These are phyloP conservation scores for Dissophora ornata DNA, from an alignment of 192 early-diverging fungal genomes.

Conservation along the genomic window DNA sequence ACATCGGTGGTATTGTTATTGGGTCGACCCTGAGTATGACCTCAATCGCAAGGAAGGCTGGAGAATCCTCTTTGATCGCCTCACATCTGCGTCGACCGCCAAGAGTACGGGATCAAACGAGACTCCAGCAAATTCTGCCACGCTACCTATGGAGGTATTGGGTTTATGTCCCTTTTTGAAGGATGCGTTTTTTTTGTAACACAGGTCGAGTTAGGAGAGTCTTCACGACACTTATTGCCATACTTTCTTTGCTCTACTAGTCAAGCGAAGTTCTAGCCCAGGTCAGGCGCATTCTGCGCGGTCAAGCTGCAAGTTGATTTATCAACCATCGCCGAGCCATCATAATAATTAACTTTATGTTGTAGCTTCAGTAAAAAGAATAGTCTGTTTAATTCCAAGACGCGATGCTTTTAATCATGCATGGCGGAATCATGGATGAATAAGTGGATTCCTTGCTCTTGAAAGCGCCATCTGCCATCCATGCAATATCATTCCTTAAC, in stretches of 20 bases:
- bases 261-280: conserved; percentile 19
- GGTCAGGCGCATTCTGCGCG: conserved; percentile 22
- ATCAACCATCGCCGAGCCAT: no score
- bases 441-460: no score
- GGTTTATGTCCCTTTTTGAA: no score
- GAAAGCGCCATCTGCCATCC: no score
- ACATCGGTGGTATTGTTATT: conserved; percentile 52
- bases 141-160: no score
- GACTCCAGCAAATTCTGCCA: background rate
- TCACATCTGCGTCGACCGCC: background rate
- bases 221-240: background rate
- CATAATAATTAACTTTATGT: no score
- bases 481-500: no score
- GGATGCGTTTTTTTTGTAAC: no score
- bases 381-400: no score
- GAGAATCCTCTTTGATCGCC: conserved; percentile 13
- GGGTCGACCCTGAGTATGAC: conserved; percentile 32
- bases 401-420: no score
- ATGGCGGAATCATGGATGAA: no score
- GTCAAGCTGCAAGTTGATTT: conserved; percentile 9
- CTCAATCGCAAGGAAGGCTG: conserved; percentile 21
- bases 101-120: background rate
- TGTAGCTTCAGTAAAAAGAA: no score
- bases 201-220: background rate
- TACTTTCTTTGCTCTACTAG: conserved; percentile 1